phyloP scores from a whole-genome alignment of 768 basidiomycete genomes.

The Lentinula raphanica region DNA sequence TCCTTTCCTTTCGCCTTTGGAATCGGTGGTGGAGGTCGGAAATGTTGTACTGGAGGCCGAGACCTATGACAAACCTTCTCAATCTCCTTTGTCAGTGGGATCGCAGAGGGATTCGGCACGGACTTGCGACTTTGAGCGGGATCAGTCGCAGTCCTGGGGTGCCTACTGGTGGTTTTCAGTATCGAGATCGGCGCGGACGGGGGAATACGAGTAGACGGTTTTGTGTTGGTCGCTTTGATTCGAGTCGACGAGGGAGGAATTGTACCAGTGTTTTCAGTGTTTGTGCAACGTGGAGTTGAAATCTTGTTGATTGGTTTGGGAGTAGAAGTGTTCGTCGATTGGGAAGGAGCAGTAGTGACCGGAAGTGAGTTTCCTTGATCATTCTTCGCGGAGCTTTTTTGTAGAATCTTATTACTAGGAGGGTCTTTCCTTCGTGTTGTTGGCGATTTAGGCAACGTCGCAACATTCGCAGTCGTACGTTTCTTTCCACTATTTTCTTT shows the following conservation, averaged over 20 bases:
- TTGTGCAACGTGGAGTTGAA: background rate
- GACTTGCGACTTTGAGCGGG: no score
- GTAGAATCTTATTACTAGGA: no score
- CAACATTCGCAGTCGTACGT: background rate
- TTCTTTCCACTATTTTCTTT: background rate
- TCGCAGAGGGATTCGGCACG: no score
- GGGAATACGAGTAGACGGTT: no score
- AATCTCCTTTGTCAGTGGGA: background rate
- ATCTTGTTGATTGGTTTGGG: conserved; percentile 17
- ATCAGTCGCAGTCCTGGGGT: no score
- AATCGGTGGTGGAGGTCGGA: background rate
- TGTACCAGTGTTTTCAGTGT: background rate
- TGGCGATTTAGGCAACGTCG: background rate
- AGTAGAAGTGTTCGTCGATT: conserved; percentile 9
- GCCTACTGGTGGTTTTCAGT: no score
- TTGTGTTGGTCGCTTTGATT: background rate
- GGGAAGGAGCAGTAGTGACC: background rate
- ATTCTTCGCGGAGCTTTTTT: no score
- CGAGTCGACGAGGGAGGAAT: background rate
- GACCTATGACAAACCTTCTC: background rate
- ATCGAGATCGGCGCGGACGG: no score
- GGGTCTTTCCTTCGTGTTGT: background rate
- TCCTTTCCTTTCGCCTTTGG: background rate
- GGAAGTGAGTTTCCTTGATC: background rate
- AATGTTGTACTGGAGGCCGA: background rate